Evolutionary conservation across 345 rosid species (phyloP), one percentile per base, ranked within the genome.

Genomic region (Viola odorata): DNA sequence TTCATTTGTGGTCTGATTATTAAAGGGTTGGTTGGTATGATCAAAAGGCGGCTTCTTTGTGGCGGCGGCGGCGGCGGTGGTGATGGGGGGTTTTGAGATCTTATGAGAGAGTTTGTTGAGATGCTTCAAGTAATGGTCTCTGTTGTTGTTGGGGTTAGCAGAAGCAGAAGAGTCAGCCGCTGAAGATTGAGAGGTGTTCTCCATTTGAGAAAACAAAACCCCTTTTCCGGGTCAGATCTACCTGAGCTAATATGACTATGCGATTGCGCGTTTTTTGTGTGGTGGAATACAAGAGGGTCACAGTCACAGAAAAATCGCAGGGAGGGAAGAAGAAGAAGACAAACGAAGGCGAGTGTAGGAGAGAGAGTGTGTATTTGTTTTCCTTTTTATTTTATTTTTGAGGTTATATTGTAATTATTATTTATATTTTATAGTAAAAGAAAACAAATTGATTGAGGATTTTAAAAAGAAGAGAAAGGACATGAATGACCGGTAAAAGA

Each of bases 91-190:
- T 75, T 91, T 89, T 10, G 94, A 78, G 70, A 85, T 91, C 75
- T 82, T 91, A 66, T 91, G 98, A 39, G 98, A 91, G 37, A 83
- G 84, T 74, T 82, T 88, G 67, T 84, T 86, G 71, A 91, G 85
- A 39, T 86, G 88, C 45, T 81, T 84, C 48, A 86, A 85, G 69
- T 78, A 55, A 10, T 69, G 68, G 55, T 69, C 63, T 51, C 42
- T 56, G 39, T 3, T 32, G 41, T 3, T 40, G 58, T 10, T 15
- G 50, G 0, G 12, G 50, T 32, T 54, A 54, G 52, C 65, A 58
- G 41, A 64, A 75, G 56, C 66, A 48, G 50, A 64, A 55, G 50
- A 61, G 62, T 65, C 53, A 51, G 70, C 91, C 36, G 69, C 83
- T 62, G 84, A 77, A 50, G 90, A 78, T 67, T 70, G 73, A 73